Percentiles rank a stretch among this genome's conserved stretches.
phyloP scores from a whole-genome alignment of 1,284 basidiomycete genomes.

The Rhizopogon parksii region DNA sequence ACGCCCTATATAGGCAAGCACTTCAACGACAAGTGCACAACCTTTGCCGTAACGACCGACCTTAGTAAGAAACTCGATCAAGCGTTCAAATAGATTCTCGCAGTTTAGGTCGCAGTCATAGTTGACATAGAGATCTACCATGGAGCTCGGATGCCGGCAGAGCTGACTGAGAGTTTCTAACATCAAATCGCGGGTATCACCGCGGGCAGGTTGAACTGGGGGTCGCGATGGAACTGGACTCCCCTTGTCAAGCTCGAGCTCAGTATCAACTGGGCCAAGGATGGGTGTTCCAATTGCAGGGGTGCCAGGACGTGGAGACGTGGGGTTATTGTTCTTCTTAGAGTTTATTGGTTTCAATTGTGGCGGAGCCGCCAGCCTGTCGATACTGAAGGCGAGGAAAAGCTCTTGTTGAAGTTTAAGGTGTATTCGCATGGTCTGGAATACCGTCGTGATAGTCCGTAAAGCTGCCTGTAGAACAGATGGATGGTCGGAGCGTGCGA shows the following conservation, averaged over 20 bases:
- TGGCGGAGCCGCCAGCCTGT: slow-evolving; percentile 68
- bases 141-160: slow-evolving; percentile 77
- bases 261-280: slow-evolving; percentile 38
- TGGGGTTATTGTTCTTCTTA: slow-evolving; percentile 26
- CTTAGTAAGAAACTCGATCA: slow-evolving; percentile 88
- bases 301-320: slow-evolving; percentile 54
- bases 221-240: slow-evolving; percentile 48
- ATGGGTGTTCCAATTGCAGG: slow-evolving; percentile 41
- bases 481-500: slow-evolving; percentile 84
- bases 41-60: slow-evolving; percentile 30
- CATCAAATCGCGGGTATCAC: slow-evolving; percentile 85
- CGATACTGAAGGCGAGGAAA: slow-evolving; percentile 90
- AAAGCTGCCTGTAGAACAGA: slow-evolving; percentile 76
- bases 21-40: not conserved
- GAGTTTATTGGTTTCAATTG: slow-evolving; percentile 21
- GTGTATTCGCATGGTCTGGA: slow-evolving; percentile 82
- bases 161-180: slow-evolving; percentile 85
- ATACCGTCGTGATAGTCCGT: slow-evolving; percentile 82
- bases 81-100: slow-evolving; percentile 90
- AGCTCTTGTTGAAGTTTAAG: slow-evolving; percentile 97
- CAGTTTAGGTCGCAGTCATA: slow-evolving; percentile 97
- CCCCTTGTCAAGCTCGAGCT: slow-evolving; percentile 44
- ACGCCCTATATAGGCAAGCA: slow-evolving; percentile 51
- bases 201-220: slow-evolving; percentile 70
- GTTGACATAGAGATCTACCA: slow-evolving; percentile 94